Percentiles rank a stretch among this genome's conserved stretches.
Evolutionary conservation across 805 yeast species (phyloP).

Genomic region (Pichia pseudocactophila): DNA sequence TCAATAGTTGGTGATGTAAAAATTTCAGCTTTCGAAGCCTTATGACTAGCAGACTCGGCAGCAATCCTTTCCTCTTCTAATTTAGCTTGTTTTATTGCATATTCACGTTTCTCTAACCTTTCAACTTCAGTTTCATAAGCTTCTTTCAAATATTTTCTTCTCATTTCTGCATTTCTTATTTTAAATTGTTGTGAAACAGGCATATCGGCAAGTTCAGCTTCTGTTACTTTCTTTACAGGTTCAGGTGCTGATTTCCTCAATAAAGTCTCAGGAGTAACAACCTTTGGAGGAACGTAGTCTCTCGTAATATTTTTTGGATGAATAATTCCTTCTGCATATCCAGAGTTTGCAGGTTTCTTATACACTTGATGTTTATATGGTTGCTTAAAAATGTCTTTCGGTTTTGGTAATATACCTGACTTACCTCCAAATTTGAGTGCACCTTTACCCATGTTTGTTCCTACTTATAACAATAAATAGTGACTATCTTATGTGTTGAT

Average conservation of each 20-base stretch:
- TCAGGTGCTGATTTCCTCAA: slow-evolving; percentile 43
- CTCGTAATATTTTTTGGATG: slow-evolving; percentile 60
- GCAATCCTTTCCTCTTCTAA: slow-evolving; percentile 24
- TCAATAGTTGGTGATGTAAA: slow-evolving; percentile 78
- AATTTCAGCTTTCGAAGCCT: slow-evolving; percentile 42
- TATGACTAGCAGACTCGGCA: slow-evolving; percentile 22
- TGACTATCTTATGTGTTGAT: neutral
- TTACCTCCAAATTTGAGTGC: slow-evolving; percentile 48
- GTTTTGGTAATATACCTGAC: slow-evolving; percentile 75
- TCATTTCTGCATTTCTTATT: slow-evolving; percentile 48
- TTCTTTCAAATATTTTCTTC: slow-evolving; percentile 62
- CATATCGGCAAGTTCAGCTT: slow-evolving; percentile 28
- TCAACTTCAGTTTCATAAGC: slow-evolving; percentile 38
- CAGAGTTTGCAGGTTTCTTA: slow-evolving; percentile 43
- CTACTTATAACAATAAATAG: neutral
- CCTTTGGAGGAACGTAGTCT: slow-evolving; percentile 42
- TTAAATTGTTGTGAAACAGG: slow-evolving; percentile 37
- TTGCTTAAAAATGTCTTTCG: slow-evolving; percentile 66
- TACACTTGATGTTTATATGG: slow-evolving; percentile 48
- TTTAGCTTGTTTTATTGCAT: slow-evolving; percentile 20
- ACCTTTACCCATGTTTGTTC: slow-evolving; percentile 38
- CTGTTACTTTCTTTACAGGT: slow-evolving; percentile 30
- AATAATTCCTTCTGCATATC: slow-evolving; percentile 63
- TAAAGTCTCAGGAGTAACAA: slow-evolving; percentile 51
- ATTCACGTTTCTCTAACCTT: slow-evolving; percentile 26